Evolutionary conservation across 1,139 yeast species (phyloP), one percentile per base, ranked within the genome.

Genomic region (Blastobotrys capitulatus): DNA sequence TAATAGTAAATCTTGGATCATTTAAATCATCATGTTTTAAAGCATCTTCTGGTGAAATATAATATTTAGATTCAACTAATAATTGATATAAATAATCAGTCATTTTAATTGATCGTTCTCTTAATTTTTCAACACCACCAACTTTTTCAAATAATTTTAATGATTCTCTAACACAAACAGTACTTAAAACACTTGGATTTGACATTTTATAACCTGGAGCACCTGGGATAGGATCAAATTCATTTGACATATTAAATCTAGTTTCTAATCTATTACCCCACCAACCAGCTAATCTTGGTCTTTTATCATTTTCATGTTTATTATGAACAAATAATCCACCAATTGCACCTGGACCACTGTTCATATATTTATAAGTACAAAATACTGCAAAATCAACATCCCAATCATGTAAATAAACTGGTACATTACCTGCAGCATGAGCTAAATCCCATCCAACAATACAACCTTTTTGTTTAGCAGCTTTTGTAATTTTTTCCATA

Each of bases 401-500:
- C 96, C 97, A 89, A 46, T 85, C 87, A 63, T 90, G 97, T 46
- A 90, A 69, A 46, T 75, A 60, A 48, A 90, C 67, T 1, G 82
- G 83, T 1, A 87, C 92, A 64, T 90, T 90, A 1, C 97, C 97
- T 0, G 76, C 94, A 0, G 95, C 96, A 65, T 90, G 97, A 0
- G 97, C 97, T 59, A 90, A 74, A 65, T 90, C 97, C 97, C 97
- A 90, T 0, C 97, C 97, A 8, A 88, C 92, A 1, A 76, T 62
- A 36, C 86, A 76, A 0, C 80, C 82, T 57, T 57, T 68, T 26
- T 55, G 65, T 51, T 82, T 80, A 6, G 83, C 88, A 44, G 71
- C 72, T 16, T 63, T 62, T 1, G 97, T 89, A 57, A 90, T 87
- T 15, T 64, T 65, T 46, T 72, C 73, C 38, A 90, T 86, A 45